These are phyloP conservation scores for Closterium sp. DNA, from an alignment of 139 green algal genomes.

Conservation along the genomic window DNA sequence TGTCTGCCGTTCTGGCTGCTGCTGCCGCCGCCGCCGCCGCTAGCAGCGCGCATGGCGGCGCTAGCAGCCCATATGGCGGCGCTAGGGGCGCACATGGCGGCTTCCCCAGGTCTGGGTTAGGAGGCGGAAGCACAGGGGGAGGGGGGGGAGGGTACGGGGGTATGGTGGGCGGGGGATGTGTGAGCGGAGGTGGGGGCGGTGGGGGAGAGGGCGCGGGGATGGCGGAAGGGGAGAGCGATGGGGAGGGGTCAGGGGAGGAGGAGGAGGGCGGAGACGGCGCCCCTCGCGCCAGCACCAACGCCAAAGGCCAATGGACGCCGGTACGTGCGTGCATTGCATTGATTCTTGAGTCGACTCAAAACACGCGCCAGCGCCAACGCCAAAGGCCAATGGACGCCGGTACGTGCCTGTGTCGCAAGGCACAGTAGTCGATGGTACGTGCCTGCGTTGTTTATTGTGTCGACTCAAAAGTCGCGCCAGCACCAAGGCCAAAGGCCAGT, in stretches of 20 bases:
- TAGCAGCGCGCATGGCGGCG: neutral
- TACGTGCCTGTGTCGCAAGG: neutral
- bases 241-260: neutral
- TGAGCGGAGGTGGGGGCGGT: neutral
- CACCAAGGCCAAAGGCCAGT: neutral
- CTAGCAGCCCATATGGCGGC: too few relatives aligned
- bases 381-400: neutral
- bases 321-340: too few relatives aligned
- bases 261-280: neutral
- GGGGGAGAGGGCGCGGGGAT: neutral
- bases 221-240: slow-evolving; percentile 3
- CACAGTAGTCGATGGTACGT: too few relatives aligned
- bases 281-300: neutral
- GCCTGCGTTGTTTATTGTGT: too few relatives aligned
- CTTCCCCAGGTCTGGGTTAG: neutral
- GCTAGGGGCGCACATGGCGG: neutral
- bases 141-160: neutral
- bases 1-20: neutral
- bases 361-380: neutral
- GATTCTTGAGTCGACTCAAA: too few relatives aligned
- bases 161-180: neutral
- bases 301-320: neutral
- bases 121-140: too few relatives aligned
- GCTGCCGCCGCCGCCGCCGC: neutral
- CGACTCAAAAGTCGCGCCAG: too few relatives aligned